Base-by-base conservation (phyloP, 495 filamentous ascomycete species). In the Neurospora cerealis region DNA sequence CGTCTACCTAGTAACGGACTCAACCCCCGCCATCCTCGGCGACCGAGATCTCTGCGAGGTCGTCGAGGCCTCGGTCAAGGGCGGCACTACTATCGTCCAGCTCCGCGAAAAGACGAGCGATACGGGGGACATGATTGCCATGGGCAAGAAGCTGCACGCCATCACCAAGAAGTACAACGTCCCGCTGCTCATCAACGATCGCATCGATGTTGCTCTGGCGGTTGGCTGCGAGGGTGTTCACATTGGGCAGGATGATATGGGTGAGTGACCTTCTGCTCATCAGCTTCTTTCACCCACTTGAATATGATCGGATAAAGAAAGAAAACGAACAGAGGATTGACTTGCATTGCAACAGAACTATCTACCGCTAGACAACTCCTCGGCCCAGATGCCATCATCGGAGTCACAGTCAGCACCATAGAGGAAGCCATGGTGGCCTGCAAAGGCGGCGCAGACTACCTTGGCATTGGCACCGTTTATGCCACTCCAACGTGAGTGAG, bases 1-100 rank as follows among this genome's bases (percentile, higher is more conserved):
- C 10, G 82, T 97, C 6, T 98, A 98, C 80, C 86, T 98, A 66
- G 95, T 98, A 73, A 98, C 95, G 1, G 94, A 98, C 85, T 96
- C 94, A 32, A 95, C 93, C 8, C 86, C 89, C 19, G 87, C 90
- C 6, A 93, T 97, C 72, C 88, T 97, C 28, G 91, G 91, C 62
- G 84, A 87, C 66, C 86, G 86, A 71, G 87, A 95, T 78, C 85
- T 97, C 48, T 88, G 87, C 73, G 78, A 87, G 1, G 91, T 97
- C 2, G 95, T 99, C 28, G 89, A 92, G 76, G 86, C 87, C 73
- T 92, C 95, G 17, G 77, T 96, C 62, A 83, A 88, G 79, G 95
- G 94, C 79, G 95, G 94, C 70, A 94, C 93, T 44, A 95, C 92
- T 1, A 83, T 95, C 10, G 93, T 98, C 36, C 96, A 98, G 83